Evolutionary conservation across 2,329 filamentous ascomycete genomes (phyloP).

Genomic region (Sporothrix inflata): DNA sequence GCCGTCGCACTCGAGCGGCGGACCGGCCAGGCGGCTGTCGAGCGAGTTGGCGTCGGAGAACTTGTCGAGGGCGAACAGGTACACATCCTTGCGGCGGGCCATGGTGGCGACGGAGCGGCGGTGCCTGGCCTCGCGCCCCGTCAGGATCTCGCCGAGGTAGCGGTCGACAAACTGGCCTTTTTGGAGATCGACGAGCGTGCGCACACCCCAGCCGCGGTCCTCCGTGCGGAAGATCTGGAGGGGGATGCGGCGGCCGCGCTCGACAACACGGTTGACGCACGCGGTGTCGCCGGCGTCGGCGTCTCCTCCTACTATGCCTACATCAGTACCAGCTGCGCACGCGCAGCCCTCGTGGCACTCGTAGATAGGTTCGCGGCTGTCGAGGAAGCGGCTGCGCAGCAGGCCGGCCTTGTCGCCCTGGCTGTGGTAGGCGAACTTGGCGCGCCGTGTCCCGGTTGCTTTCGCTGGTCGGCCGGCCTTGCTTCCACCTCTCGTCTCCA

Average conservation of each 20-base stretch:
- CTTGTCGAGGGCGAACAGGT: constrained; percentile 82
- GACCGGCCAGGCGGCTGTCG: constrained; percentile 58
- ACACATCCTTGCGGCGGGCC: constrained; percentile 70
- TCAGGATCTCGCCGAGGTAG: constrained; percentile 75
- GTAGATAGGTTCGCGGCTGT: constrained; percentile 68
- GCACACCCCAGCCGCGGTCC: constrained; percentile 76
- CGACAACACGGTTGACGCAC: constrained; percentile 78
- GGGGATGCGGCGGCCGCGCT: constrained; percentile 69
- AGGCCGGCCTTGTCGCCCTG: constrained; percentile 56
- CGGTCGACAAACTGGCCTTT: constrained; percentile 78
- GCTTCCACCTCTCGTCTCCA: not conserved
- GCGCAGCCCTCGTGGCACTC: constrained; percentile 76
- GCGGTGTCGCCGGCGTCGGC: not conserved
- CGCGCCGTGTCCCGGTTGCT: constrained; percentile 33
- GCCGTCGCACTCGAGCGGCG: constrained; percentile 67
- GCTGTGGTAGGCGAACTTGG: constrained; percentile 66
- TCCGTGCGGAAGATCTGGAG: constrained; percentile 77
- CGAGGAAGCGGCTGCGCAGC: constrained; percentile 55
- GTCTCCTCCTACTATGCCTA: not conserved
- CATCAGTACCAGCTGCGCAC: constrained; percentile 51
- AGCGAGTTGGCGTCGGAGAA: constrained; percentile 64
- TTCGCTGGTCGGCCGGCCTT: not conserved
- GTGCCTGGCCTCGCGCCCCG: constrained; percentile 63
- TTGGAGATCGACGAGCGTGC: constrained; percentile 65
- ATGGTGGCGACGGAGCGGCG: constrained; percentile 62